These are phyloP conservation scores for Phoma sp. DNA, from an alignment of 2,329 filamentous ascomycete genomes.

Conservation along the genomic window DNA sequence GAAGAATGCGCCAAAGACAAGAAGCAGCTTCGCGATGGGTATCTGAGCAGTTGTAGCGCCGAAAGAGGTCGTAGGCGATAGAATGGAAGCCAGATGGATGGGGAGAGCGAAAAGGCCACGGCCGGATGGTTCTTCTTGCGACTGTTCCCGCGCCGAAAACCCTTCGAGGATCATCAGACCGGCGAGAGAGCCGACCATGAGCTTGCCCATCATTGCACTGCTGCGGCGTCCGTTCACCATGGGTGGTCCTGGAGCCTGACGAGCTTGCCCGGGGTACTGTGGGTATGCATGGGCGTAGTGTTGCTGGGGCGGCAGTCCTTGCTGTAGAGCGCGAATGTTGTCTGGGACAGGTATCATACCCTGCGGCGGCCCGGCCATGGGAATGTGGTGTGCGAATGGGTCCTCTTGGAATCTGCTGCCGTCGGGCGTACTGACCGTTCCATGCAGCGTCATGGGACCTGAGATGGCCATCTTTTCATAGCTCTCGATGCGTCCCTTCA, in stretches of 20 bases:
- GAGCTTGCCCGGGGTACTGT: constrained; percentile 34
- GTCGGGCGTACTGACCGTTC: constrained; percentile 43
- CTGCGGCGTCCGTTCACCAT: constrained; percentile 52
- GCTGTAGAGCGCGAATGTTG: constrained; percentile 49
- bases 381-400: constrained; percentile 40
- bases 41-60: constrained; percentile 42
- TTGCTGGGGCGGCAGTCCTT: constrained; percentile 43
- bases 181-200: constrained; percentile 92
- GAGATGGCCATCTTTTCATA: constrained; percentile 74
- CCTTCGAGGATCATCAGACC: constrained; percentile 92
- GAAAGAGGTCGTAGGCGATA: constrained; percentile 43
- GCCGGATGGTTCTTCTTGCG: constrained; percentile 52
- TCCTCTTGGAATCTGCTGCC: constrained; percentile 47
- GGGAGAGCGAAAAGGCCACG: constrained; percentile 54
- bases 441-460: constrained; percentile 48
- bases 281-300: constrained; percentile 49
- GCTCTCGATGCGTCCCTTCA: constrained; percentile 74
- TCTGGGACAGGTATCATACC: constrained; percentile 54
- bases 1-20: constrained; percentile 60
- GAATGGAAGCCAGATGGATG: constrained; percentile 37
- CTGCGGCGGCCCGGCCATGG: constrained; percentile 43
- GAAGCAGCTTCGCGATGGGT: constrained; percentile 58
- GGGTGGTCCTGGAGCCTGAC: constrained; percentile 35
- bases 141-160: constrained; percentile 67
- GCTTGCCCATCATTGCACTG: constrained; percentile 68